These are phyloP conservation scores for Sphagnum tenellum DNA, from an alignment of 225 moss, liverwort and hornwort genomes.

Conservation along the genomic window DNA sequence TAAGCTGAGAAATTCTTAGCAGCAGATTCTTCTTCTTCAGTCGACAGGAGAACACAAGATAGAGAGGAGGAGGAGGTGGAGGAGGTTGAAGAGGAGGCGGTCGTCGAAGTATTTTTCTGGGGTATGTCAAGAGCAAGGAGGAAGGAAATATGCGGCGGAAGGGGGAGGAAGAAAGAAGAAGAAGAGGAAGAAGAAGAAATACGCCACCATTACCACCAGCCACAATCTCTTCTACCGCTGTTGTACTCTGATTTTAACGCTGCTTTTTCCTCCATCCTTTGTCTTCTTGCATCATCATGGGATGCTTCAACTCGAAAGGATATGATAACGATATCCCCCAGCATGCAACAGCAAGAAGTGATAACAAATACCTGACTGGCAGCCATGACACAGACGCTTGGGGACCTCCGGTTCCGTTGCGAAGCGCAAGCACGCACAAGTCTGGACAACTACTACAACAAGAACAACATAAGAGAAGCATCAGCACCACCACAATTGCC, in stretches of 20 bases:
- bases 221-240: not conserved
- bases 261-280: no score
- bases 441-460: constrained; percentile 23
- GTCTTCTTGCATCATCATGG: constrained; percentile 11
- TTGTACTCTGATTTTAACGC: not conserved
- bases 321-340: constrained; percentile 5
- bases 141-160: not conserved
- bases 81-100: no score
- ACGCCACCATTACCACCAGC: not conserved
- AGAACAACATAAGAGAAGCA: constrained; percentile 1
- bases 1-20: no score
- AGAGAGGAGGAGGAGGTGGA: no score
- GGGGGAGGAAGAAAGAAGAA: no score
- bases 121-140: constrained; percentile 3
- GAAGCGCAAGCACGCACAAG: constrained; percentile 11
- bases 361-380: constrained; percentile 32
- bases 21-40: no score
- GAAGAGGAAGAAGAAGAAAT: not conserved
- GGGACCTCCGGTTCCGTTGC: constrained; percentile 36
- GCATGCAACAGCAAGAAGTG: constrained; percentile 12
- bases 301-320: constrained; percentile 41
- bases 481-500: not conserved
- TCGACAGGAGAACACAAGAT: no score
- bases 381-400: constrained; percentile 49
- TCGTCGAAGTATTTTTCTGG: not conserved